A percentile compares a stretch with the other conserved stretches of the same genome.
phyloP scores from a whole-genome alignment of 106 monocot species.

The Narthecium ossifragum region DNA sequence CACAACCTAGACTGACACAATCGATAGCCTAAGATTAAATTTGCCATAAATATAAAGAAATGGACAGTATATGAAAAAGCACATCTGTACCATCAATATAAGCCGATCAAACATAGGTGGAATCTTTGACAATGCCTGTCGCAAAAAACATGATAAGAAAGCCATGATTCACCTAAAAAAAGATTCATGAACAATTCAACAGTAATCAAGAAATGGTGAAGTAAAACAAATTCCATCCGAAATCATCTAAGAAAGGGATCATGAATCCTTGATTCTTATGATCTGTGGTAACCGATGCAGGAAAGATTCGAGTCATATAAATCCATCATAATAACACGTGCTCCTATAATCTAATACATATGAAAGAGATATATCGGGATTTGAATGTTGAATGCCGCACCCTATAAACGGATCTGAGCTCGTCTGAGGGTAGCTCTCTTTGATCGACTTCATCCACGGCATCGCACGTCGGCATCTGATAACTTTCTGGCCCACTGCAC shows the following conservation, averaged over 20 bases:
- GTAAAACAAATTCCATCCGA: too few relatives aligned
- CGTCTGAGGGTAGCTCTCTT: conserved; percentile 26
- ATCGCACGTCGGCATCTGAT: conserved; percentile 52
- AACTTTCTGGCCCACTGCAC: conserved; percentile 78
- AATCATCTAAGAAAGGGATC: not conserved
- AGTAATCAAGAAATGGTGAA: not conserved
- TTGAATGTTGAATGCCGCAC: too few relatives aligned
- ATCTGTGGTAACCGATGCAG: not conserved
- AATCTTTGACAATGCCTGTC: conserved; percentile 67
- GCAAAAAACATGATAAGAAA: not conserved
- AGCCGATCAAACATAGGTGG: conserved; percentile 70
- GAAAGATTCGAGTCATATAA: not conserved
- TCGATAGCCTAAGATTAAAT: not conserved
- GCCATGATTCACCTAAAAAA: too few relatives aligned
- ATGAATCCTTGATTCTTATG: too few relatives aligned
- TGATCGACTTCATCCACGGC: conserved; percentile 7
- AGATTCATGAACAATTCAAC: not conserved
- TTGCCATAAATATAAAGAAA: conserved; percentile 1
- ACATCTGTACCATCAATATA: conserved; percentile 62
- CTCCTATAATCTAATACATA: not conserved
- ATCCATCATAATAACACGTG: not conserved
- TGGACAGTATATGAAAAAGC: not conserved
- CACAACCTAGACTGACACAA: conserved; percentile 62
- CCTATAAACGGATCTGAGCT: conserved; percentile 60
- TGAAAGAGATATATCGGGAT: not conserved